Base-by-base conservation (phyloP, 2,329 filamentous ascomycete genomes). In the Lojkania enalia region DNA sequence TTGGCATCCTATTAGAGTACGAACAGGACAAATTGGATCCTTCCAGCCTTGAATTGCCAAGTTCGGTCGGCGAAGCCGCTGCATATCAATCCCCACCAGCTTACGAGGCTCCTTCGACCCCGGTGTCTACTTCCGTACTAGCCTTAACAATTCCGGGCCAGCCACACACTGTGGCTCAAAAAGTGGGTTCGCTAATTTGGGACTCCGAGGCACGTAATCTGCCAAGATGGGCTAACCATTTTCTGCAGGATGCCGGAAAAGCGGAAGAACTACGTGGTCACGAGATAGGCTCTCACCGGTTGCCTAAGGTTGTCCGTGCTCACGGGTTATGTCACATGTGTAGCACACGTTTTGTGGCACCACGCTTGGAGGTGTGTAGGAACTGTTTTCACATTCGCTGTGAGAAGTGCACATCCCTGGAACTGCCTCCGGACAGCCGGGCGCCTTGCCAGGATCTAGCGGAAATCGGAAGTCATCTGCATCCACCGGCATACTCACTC, bases 361-460 rank as follows among this genome's bases (percentile, higher is more conserved):
- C 43, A 4, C 29, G 40, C 7, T 19, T 42, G 19, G 15, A 14
- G 4, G 20, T 15, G 20, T 44, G 43, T 27, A n/a, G 33, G 20
- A 32, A 31, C 21, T 52, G 46, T 44, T 35, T 32, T 5, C 46
- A 52, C 36, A 44, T 44, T 44, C 39, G 46, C 40, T 52, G 44
- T 37, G 37, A 39, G 16, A 29, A 36, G 29, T 44, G 46, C 37
- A 40, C 41, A 15, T 9, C 16, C 32, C n/a, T n/a, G n/a, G n/a
- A n/a, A n/a, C n/a, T n/a, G n/a, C 20, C 30, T 35, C 41, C 37
- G 38, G 21, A 35, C 33, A 45, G 36, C 43, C 45, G 36, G n/a
- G n/a, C 20, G 29, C 23, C 45, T 39, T 21, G 33, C 5, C 9
- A 33, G 30, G 14, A 11, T 9, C 32, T 53, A n/a, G 39, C 32